Conservation (phyloP, 768 basidiomycete species). For the Mycena olivaceomarginata region DNA sequence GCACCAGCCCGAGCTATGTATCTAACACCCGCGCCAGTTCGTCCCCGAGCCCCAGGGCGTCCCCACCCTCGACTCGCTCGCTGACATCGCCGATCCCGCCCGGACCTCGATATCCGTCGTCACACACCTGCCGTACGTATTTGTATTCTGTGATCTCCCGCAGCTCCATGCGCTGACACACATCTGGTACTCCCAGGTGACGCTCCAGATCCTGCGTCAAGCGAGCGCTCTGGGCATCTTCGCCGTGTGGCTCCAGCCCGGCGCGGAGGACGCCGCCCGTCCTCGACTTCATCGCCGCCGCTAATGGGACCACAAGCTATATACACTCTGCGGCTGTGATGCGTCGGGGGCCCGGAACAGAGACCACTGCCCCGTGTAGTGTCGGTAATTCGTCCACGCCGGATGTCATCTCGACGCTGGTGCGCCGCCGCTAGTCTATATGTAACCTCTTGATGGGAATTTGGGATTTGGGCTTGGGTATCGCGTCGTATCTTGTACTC, state of each 20-base stretch:
- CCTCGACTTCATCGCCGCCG: conserved; percentile 28
- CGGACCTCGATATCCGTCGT: conserved; percentile 74
- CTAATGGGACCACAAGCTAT: conserved; percentile 22
- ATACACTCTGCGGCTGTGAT: conserved; percentile 11
- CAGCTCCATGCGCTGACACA: not conserved
- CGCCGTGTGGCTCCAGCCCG: conserved; percentile 81
- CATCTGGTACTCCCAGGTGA: conserved; percentile 59
- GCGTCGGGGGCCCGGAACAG: not conserved
- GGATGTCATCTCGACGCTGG: not conserved
- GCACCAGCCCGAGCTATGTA: not conserved
- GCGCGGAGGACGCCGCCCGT: conserved; percentile 71
- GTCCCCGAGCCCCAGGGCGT: conserved; percentile 63
- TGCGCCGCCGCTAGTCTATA: not conserved
- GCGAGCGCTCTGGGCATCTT: conserved; percentile 66
- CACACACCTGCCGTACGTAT: conserved; percentile 67
- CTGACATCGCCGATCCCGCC: conserved; percentile 63
- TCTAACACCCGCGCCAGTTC: conserved; percentile 11
- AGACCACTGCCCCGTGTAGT: not conserved
- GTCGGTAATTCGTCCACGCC: not conserved
- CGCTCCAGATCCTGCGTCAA: conserved; percentile 67
- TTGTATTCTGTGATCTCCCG: not conserved
- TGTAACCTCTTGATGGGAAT: not conserved
- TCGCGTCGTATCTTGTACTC: no score
- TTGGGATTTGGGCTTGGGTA: no score
- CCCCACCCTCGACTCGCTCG: conserved; percentile 61